phyloP scores from a whole-genome alignment of 164 flowering plant genomes.

The Brasenia schreberi region DNA sequence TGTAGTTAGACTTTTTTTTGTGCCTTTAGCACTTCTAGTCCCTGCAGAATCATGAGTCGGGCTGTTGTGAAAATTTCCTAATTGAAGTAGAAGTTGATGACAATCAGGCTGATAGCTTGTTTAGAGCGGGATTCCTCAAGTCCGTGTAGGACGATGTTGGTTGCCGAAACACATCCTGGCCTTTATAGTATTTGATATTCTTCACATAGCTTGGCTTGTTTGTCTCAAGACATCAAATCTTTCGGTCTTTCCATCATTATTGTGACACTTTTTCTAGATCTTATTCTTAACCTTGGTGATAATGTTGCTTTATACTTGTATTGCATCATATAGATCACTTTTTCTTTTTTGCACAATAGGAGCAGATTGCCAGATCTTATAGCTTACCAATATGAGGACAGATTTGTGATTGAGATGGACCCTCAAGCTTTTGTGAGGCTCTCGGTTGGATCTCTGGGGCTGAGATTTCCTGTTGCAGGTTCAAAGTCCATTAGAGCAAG shows the following conservation, averaged over 20 bases:
- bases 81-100: too few species aligned
- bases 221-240: not conserved
- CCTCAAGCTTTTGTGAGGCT: constrained; percentile 74
- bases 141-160: too few species aligned
- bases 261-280: not conserved
- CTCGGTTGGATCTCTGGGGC: constrained; percentile 65
- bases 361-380: constrained; percentile 2
- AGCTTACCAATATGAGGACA: constrained; percentile 1
- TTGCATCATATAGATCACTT: not conserved
- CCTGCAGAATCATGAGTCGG: too few species aligned
- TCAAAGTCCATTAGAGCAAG: constrained; percentile 24
- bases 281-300: not conserved
- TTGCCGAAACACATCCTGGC: too few species aligned
- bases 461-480: constrained; percentile 42
- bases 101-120: too few species aligned
- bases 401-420: constrained; percentile 55
- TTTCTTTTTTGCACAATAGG: constrained; percentile 9
- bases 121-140: too few species aligned
- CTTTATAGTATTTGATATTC: too few species aligned
- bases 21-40: too few species aligned
- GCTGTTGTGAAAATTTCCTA: too few species aligned
- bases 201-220: too few species aligned
- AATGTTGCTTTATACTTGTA: not conserved
- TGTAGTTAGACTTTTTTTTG: too few species aligned
- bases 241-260: not conserved